Conservation (phyloP, 805 yeast genomes). For the Wickerhamomyces strasburgensis region DNA sequence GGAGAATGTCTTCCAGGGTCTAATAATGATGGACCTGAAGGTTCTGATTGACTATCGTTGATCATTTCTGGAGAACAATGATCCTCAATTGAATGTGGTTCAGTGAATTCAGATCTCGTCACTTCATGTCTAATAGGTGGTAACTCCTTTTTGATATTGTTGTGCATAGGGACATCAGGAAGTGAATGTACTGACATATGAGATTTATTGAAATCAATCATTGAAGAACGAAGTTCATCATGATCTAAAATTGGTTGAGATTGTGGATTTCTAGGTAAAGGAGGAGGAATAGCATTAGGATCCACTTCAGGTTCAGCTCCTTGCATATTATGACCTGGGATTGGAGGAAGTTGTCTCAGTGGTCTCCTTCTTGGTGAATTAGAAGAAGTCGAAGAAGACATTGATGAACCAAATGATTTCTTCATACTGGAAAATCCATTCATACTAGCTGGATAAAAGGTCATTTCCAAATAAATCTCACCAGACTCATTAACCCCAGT, state of each 20-base stretch:
- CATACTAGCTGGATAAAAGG: conserved; percentile 64
- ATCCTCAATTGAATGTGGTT: no score
- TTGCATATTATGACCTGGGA: conserved; percentile 22
- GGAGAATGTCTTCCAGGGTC: conserved; percentile 4
- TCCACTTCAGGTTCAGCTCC: not conserved
- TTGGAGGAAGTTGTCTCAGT: conserved; percentile 19
- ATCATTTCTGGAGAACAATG: no score
- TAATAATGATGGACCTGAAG: not conserved
- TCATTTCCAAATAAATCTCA: conserved; percentile 82
- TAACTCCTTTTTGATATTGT: conserved; percentile 4
- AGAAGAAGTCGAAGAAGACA: conserved; percentile 6
- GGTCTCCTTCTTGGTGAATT: conserved; percentile 16
- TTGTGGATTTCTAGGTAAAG: conserved; percentile 16
- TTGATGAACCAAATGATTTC: conserved; percentile 3
- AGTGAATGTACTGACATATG: conserved; percentile 17
- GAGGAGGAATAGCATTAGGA: conserved; percentile 16
- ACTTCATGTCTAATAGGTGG: conserved; percentile 4
- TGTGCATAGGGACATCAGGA: conserved; percentile 22
- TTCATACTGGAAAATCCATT: conserved; percentile 4
- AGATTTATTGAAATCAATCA: conserved; percentile 3
- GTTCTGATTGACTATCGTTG: no score
- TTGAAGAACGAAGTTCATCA: not conserved
- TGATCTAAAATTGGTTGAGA: not conserved
- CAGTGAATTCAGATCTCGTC: no score
- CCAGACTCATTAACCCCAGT: conserved; percentile 79